Evolutionary conservation across 768 basidiomycete species (phyloP).

Genomic region (Sutorius australiensis): DNA sequence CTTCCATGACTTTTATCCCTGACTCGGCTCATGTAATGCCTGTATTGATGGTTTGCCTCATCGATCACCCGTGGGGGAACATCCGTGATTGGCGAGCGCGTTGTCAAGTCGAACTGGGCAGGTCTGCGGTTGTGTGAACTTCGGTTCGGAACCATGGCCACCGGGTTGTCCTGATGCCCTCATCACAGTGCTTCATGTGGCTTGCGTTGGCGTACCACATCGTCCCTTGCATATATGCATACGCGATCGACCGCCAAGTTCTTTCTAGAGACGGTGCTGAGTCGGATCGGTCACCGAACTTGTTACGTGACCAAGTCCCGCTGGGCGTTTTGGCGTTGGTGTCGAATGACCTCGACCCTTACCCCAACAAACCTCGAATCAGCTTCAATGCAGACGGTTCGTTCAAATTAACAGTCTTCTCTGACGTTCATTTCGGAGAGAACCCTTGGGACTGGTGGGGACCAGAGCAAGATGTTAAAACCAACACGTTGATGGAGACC

Average conservation of each 20-base stretch:
- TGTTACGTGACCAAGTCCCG: not conserved
- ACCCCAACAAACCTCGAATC: constrained; percentile 46
- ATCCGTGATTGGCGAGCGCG: not conserved
- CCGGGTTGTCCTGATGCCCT: too few species aligned
- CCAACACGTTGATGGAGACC: constrained; percentile 51
- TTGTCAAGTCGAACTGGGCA: not conserved
- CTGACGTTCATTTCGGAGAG: constrained; percentile 74
- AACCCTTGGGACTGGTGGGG: constrained; percentile 71
- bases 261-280: not conserved
- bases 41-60: too few species aligned
- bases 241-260: constrained; percentile 11
- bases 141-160: too few species aligned
- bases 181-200: not conserved
- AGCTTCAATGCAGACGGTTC: constrained; percentile 55
- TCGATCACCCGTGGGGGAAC: too few species aligned
- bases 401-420: constrained; percentile 72
- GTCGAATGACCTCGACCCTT: constrained; percentile 34
- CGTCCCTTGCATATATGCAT: constrained; percentile 11
- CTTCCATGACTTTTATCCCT: too few species aligned
- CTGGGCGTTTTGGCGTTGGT: not conserved
- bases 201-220: not conserved
- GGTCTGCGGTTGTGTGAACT: too few species aligned
- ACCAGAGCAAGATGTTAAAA: constrained; percentile 62
- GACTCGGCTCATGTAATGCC: too few species aligned
- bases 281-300: not conserved